phyloP scores from a whole-genome alignment of 2,329 filamentous ascomycete species.

The Colletotrichum gigasporum region DNA sequence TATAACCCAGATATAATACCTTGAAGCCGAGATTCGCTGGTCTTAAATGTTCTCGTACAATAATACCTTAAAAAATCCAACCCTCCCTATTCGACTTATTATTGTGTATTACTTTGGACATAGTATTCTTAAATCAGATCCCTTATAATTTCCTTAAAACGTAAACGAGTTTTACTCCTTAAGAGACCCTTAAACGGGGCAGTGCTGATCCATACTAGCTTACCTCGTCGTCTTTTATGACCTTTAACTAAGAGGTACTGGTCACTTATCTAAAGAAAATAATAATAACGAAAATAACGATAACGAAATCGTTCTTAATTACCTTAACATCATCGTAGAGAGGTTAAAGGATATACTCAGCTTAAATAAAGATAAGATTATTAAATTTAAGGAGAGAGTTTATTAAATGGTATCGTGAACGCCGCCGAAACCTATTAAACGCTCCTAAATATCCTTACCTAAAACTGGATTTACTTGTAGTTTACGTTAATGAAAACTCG shows the following conservation, averaged over 20 bases:
- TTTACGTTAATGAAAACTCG: not conserved
- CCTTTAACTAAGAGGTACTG: not conserved
- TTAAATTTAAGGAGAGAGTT: not conserved
- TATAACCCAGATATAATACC: not conserved
- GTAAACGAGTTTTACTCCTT: slow-evolving; percentile 3
- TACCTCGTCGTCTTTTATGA: slow-evolving; percentile 3
- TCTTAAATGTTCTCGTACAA: not conserved
- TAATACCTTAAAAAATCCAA: slow-evolving; percentile 2
- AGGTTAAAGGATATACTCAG: slow-evolving; percentile 4
- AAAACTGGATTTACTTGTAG: not conserved
- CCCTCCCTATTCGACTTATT: not conserved
- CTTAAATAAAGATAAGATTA: slow-evolving; percentile 1
- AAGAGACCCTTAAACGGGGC: not conserved
- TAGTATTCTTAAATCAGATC: not conserved
- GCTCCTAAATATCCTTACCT: not conserved
- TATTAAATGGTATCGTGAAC: not conserved
- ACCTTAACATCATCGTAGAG: not conserved
- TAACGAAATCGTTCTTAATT: not conserved
- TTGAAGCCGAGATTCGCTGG: not conserved
- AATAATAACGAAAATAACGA: not conserved
- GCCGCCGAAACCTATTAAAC: slow-evolving; percentile 3
- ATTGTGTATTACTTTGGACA: not conserved
- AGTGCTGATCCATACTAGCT: not conserved
- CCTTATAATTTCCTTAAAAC: not conserved
- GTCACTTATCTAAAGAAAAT: not conserved